Evolutionary conservation across 805 yeast genomes (phyloP), one percentile per base, ranked within the genome.

Genomic region (Wickerhamiella australiensis): DNA sequence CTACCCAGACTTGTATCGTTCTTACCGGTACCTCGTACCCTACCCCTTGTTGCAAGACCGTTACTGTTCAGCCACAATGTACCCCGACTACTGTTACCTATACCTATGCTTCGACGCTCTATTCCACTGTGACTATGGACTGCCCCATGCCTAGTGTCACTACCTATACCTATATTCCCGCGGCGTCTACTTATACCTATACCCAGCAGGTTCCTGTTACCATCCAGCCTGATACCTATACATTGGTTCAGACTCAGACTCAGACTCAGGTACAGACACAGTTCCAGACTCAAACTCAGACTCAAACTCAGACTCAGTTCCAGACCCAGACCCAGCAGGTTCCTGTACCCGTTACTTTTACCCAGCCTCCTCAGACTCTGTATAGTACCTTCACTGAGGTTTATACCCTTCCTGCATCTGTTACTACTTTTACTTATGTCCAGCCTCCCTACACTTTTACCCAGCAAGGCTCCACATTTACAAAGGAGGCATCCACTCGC

Each of bases 1-100:
- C 48, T 23, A 38, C 47, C 35, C 40, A 37, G 26, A 36, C 48
- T 3, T 42, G 38, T 11, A 31, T 37, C 37, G 37, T 37, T 15
- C 20, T 37, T 12, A 37, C 49, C 20, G 49, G 43, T 18, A 46
- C 42, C 13, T 26, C 43, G 7, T 7, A 13, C n/a, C 49, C 49
- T 17, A 37, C 43, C 26, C 43, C 43, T 12, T 26, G 36, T 15
- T 23, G 29, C 22, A 23, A 33, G 21, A 46, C 49, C 7, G 49
- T 46, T 21, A 46, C 49, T 8, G 17, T 46, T 12, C 37, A 18
- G n/a, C 49, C 49, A 26, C 22, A 9, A 12, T 46, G 49, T n/a
- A 37, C 43, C 8, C 36, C 49, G 3, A 26, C 17, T 29, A 46
- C 49, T n/a, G 37, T 46, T 9, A 27, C 43, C 18, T 46, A 37